Base-by-base conservation (phyloP, 148 eudicot species). In the Vaccinium myrtillus region DNA sequence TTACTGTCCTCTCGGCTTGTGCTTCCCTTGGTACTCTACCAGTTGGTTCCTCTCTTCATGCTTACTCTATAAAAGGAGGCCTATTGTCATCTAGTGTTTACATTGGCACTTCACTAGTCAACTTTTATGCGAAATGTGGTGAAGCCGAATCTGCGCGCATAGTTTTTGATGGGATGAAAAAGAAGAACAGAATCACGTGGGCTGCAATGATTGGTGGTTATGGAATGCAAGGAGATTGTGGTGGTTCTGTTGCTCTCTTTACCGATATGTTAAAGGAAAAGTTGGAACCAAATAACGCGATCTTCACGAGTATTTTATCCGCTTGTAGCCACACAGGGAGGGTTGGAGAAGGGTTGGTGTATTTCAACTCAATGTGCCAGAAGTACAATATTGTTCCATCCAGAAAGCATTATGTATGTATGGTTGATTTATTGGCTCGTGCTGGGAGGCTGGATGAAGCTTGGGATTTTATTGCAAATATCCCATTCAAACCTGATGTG, bases 41-140 rank as follows among this genome's bases (percentile, higher is more conserved):
- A 59, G 76, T 90, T 53, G 98, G 98, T 59, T 91, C 87, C 76
- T 92, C 94, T 61, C 90, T 94, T 77, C 98, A 95, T 82, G 90
- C 94, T 79, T 88, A 87, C 81, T 81, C 86, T 65, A 82, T 88
- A 80, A 92, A 87, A 86, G 85, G 81, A 87, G 96, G 95, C n/a
- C 82, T 93, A 15, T 87, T 89, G 27, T 86, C 88, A 84, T 85
- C 80, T 54, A 90, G 87, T 81, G 86, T 89, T 75, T 86, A 87
- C 76, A 86, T 90, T 19, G 94, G 91, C 71, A 93, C 98, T 6
- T 90, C 97, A 1, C 89, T 95, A 48, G 63, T 95, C 71, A 92
- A 92, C 85, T 90, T 95, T 30, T 95, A 95, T 56, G 98, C 96
- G 25, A 95, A 93, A 79, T 93, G 92, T 86, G 98, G 98, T 25